Base-by-base conservation (phyloP, 1,284 basidiomycete species). In the Rhizoctonia solani region DNA sequence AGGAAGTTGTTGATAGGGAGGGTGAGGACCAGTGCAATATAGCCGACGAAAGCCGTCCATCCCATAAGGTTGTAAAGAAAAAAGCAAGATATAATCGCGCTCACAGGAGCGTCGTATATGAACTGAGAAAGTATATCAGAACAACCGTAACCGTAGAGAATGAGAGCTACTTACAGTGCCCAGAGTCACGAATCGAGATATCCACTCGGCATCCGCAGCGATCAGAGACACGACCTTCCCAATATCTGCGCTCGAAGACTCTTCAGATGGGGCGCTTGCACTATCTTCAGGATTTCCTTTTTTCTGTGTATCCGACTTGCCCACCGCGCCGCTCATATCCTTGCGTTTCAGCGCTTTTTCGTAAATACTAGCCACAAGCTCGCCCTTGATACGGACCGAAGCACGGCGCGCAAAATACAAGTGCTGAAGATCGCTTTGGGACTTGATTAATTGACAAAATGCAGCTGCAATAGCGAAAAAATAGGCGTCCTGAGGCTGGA, bases 321-420 rank as follows among this genome's bases (percentile, higher is more conserved):
- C 55, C 41, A 69, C 63, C 21, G 55, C 49, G 23, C 68, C 69
- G 23, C 37, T 69, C n/a, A 68, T 65, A 56, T 70, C 69, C 23
- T 65, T 68, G 27, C 69, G 56, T 46, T 68, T 67, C 44, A 70
- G 27, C 27, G 67, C 67, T 42, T 70, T 70, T 49, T 68, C 69
- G 41, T 68, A 70, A 19, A 70, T 56, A n/a, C 66, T 66, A 9
- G 54, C 67, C 4, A 70, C 67, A 21, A 68, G 54, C 32, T 70
- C 69, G 23, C 46, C 54, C 47, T 68, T 54, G 27, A 37, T 37
- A 21, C 69, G 66, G 27, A 66, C 49, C 19, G 55, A 49, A 42
- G 67, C 67, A 19, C 67, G 67, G 27, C 69, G 67, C 4, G 53
- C 29, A 25, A 41, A 52, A 47, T 70, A 70, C 44, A 70, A 59